Conservation (phyloP, 768 basidiomycete genomes). For the Mycena leptocephala region DNA sequence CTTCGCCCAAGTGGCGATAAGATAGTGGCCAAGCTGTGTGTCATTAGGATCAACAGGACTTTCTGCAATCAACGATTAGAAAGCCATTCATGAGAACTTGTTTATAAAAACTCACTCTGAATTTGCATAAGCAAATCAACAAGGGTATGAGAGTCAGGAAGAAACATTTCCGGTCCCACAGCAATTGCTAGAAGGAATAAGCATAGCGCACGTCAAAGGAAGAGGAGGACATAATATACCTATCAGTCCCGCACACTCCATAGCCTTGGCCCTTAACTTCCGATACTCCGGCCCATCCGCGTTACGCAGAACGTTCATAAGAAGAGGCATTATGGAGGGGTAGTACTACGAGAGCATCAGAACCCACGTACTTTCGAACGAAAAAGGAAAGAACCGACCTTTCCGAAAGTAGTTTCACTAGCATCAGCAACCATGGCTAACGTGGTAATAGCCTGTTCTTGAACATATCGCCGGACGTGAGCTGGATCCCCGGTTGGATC, state of each 20-base stretch:
- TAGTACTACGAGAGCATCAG: conserved; percentile 70
- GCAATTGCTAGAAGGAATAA: conserved; percentile 75
- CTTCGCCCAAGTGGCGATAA: conserved; percentile 92
- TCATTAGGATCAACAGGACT: conserved; percentile 80
- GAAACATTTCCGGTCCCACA: conserved; percentile 86
- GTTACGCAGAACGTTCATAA: conserved; percentile 83
- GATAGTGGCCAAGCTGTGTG: conserved; percentile 80
- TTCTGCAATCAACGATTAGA: conserved; percentile 56
- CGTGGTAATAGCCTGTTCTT: conserved; percentile 92
- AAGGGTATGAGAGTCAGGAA: conserved; percentile 80
- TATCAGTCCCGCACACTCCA: conserved; percentile 93
- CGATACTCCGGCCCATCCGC: conserved; percentile 78
- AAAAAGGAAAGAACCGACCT: conserved; percentile 63
- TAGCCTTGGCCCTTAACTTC: conserved; percentile 85
- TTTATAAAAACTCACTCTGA: conserved; percentile 73
- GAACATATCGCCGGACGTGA: conserved; percentile 75
- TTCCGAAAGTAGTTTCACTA: conserved; percentile 83
- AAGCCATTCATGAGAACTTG: not conserved
- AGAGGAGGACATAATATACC: conserved; percentile 58
- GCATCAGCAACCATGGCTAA: conserved; percentile 93
- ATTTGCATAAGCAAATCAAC: conserved; percentile 83
- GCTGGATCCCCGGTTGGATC: conserved; percentile 67
- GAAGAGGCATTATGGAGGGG: conserved; percentile 83
- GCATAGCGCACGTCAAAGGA: not conserved
- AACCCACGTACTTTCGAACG: not conserved